A percentile compares a stretch with the other conserved stretches of the same genome.
Evolutionary conservation across 2,329 filamentous ascomycete genomes (phyloP).

Genomic region (Stachybotrys chlorohalonatus): DNA sequence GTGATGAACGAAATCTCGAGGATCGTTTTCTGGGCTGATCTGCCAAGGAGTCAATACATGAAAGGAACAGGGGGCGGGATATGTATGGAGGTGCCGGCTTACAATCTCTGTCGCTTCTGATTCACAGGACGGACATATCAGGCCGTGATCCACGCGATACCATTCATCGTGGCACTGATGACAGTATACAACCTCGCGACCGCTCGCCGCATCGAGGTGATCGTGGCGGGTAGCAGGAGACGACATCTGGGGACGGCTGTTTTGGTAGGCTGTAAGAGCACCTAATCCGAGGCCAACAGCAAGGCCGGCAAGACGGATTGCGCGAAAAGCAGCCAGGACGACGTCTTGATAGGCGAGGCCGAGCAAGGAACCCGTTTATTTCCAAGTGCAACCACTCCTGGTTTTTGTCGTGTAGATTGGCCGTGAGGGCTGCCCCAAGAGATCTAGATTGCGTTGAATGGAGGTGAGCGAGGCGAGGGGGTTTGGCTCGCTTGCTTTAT

Average conservation of each 20-base stretch:
- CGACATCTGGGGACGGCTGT: slow-evolving; percentile 33
- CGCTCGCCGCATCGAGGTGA: slow-evolving; percentile 40
- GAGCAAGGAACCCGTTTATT: neutral
- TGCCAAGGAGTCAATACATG: slow-evolving; percentile 18
- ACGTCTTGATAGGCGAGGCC: neutral
- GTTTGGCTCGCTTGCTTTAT: no score
- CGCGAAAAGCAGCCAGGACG: slow-evolving; percentile 46
- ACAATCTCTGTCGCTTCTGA: slow-evolving; percentile 84
- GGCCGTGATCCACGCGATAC: slow-evolving; percentile 59
- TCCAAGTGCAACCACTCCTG: no score
- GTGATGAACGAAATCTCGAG: slow-evolving; percentile 31
- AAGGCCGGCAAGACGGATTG: slow-evolving; percentile 44
- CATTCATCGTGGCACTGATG: slow-evolving; percentile 76
- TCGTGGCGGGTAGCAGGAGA: slow-evolving; percentile 14
- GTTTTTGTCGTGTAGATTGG: no score
- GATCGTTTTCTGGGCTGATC: slow-evolving; percentile 52
- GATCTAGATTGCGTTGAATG: no score
- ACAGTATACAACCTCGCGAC: slow-evolving; percentile 73
- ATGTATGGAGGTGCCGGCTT: slow-evolving; percentile 23
- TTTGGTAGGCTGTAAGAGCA: slow-evolving; percentile 45
- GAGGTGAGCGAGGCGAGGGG: no score
- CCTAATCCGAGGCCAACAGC: slow-evolving; percentile 50
- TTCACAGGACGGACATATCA: slow-evolving; percentile 69
- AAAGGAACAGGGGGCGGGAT: neutral
- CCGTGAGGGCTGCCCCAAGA: no score